Evolutionary conservation across 2,329 filamentous ascomycete species (phyloP).

Genomic region (Chaetomium globosum): DNA sequence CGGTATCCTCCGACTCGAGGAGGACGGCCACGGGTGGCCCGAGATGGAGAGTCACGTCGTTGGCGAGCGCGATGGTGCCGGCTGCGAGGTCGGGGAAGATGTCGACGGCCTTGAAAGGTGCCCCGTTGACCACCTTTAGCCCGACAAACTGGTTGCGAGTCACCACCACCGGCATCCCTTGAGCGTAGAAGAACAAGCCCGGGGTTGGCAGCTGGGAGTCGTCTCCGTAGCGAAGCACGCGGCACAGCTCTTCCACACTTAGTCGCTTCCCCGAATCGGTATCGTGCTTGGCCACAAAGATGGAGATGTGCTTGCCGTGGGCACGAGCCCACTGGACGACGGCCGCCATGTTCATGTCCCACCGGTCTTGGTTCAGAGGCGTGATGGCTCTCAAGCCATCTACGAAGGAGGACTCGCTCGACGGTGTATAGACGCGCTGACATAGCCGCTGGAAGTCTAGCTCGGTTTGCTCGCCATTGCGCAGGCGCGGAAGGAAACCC

Average conservation of each 20-base stretch:
- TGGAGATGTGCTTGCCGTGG: conserved; percentile 23
- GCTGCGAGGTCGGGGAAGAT: conserved; percentile 4
- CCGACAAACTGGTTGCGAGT: conserved; percentile 4
- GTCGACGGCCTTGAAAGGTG: background rate
- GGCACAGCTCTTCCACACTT: conserved; percentile 22
- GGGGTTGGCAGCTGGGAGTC: conserved; percentile 15
- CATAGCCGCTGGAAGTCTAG: conserved; percentile 15
- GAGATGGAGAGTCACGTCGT: conserved; percentile 5
- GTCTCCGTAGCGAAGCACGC: conserved; percentile 22
- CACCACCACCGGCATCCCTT: conserved; percentile 10
- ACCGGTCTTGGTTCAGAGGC: conserved; percentile 17
- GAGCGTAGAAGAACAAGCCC: conserved; percentile 4
- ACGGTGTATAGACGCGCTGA: conserved; percentile 7
- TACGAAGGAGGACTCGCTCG: background rate
- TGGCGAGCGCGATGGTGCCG: conserved; percentile 6
- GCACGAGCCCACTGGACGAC: conserved; percentile 21
- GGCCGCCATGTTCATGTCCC: conserved; percentile 22
- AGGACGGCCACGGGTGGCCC: conserved; percentile 6
- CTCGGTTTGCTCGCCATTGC: conserved; percentile 16
- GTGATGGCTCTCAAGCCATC: conserved; percentile 15
- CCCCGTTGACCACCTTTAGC: conserved; percentile 11
- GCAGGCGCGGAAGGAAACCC: conserved; percentile 19
- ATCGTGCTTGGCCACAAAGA: conserved; percentile 21
- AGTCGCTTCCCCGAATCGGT: conserved; percentile 27
- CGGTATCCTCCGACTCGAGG: background rate